Percentiles rank a stretch among this genome's conserved stretches.
These are phyloP conservation scores for Penicillium nucicola DNA, from an alignment of 495 filamentous ascomycete genomes.

Conservation along the genomic window DNA sequence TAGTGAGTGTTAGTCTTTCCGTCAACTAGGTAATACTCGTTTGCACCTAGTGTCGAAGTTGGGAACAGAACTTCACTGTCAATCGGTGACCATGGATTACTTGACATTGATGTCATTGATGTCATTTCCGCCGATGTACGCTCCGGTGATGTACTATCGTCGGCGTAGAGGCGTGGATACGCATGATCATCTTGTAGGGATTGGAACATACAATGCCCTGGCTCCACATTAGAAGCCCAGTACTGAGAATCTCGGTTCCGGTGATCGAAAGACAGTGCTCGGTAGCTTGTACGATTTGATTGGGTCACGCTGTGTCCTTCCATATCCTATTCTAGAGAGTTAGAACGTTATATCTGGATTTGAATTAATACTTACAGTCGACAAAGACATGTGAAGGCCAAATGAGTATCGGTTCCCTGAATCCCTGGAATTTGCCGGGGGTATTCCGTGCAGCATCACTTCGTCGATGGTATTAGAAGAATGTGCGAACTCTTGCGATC, in stretches of 20 bases:
- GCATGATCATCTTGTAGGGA: constrained; percentile 2
- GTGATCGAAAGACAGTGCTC: not conserved
- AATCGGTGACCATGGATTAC: constrained; percentile 20
- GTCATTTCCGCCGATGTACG: constrained; percentile 11
- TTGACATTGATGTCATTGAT: constrained; percentile 16
- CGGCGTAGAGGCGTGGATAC: constrained; percentile 1
- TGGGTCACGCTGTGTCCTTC: too few relatives aligned
- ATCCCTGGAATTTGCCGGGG: not conserved
- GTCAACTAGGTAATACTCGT: constrained; percentile 35
- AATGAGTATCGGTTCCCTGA: constrained; percentile 10
- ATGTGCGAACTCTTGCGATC: too few relatives aligned
- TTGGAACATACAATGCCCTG: not conserved
- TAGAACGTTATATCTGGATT: not conserved
- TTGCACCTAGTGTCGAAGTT: constrained; percentile 1
- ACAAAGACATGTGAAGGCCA: constrained; percentile 15
- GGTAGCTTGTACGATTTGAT: not conserved
- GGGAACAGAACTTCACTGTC: constrained; percentile 27
- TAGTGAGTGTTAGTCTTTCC: constrained; percentile 26
- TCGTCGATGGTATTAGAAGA: not conserved
- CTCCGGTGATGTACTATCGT: constrained; percentile 7
- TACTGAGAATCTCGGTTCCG: not conserved
- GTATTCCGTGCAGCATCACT: not conserved
- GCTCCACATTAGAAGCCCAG: not conserved
- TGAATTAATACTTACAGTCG: constrained; percentile 4
- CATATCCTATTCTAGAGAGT: not conserved